phyloP scores from a whole-genome alignment of 2,329 filamentous ascomycete genomes.

The Colletotrichum musicola region DNA sequence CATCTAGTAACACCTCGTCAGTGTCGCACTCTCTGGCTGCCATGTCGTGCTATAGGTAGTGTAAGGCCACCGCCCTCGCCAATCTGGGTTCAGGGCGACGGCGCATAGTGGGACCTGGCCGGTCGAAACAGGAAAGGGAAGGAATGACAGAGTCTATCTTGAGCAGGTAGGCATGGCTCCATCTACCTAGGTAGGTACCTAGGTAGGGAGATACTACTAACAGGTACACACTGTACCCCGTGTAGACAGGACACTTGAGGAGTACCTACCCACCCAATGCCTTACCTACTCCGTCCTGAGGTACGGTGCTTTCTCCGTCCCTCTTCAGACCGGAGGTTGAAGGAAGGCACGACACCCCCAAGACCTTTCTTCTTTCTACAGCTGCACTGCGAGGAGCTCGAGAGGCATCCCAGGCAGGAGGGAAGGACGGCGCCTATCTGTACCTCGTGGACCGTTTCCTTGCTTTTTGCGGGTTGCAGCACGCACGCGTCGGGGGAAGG shows the following conservation, averaged over 20 bases:
- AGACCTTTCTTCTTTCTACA: too few species aligned
- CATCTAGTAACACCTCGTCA: not conserved
- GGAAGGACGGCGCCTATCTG: slow-evolving; percentile 5
- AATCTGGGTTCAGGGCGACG: slow-evolving; percentile 28
- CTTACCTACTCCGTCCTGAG: not conserved
- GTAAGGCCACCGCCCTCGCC: slow-evolving; percentile 19
- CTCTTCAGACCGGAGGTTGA: too few species aligned
- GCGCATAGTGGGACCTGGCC: slow-evolving; percentile 14
- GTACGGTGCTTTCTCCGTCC: too few species aligned
- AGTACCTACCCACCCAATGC: too few species aligned
- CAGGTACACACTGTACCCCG: too few species aligned
- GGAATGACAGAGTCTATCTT: slow-evolving; percentile 10
- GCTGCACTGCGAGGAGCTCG: too few species aligned
- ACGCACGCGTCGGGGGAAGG: slow-evolving; percentile 2
- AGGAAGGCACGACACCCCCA: too few species aligned
- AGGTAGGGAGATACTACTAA: too few species aligned
- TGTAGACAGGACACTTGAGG: too few species aligned
- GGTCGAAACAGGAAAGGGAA: slow-evolving; percentile 34
- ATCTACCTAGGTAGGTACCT: not conserved
- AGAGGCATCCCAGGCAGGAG: too few species aligned
- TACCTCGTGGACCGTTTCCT: slow-evolving; percentile 6
- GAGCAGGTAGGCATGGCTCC: too few species aligned
- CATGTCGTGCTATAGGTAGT: slow-evolving; percentile 14
- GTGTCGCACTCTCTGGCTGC: slow-evolving; percentile 20
- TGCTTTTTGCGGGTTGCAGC: slow-evolving; percentile 29